Evolutionary conservation across 768 basidiomycete species (phyloP).

Genomic region (Amanita muscaria): DNA sequence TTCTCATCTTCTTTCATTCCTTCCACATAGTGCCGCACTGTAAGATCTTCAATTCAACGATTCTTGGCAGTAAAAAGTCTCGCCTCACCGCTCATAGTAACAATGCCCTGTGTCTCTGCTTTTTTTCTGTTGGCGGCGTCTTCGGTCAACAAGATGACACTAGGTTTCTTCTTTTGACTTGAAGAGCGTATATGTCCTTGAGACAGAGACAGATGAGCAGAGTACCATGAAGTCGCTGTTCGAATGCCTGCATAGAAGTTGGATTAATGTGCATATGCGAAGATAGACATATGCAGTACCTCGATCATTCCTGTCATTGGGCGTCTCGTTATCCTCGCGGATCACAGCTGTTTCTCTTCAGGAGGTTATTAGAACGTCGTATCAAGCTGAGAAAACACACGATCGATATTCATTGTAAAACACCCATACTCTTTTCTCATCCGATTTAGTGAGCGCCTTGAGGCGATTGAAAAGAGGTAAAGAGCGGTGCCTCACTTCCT

Average conservation of each 20-base stretch:
- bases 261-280: background rate
- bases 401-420: conserved; percentile 84
- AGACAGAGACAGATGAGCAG: conserved; percentile 51
- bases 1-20: conserved; percentile 54
- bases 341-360: conserved; percentile 72
- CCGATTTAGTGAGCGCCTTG: conserved; percentile 73
- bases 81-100: conserved; percentile 50
- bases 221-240: conserved; percentile 83
- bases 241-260: conserved; percentile 59
- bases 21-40: conserved; percentile 78
- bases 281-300: conserved; percentile 40
- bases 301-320: conserved; percentile 94
- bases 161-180: conserved; percentile 35
- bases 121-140: conserved; percentile 78
- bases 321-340: conserved; percentile 68
- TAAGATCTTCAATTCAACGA: background rate
- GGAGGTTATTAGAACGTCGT: background rate
- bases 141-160: conserved; percentile 79
- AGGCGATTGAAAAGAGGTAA: conserved; percentile 90
- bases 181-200: conserved; percentile 46
- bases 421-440: conserved; percentile 78
- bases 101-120: conserved; percentile 57
- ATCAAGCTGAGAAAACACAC: conserved; percentile 33
- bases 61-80: background rate
- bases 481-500: conserved; percentile 93